Percentiles rank a stretch among this genome's conserved stretches.
phyloP scores from a whole-genome alignment of 257 asterid genomes.

The Eustoma russellianum region DNA sequence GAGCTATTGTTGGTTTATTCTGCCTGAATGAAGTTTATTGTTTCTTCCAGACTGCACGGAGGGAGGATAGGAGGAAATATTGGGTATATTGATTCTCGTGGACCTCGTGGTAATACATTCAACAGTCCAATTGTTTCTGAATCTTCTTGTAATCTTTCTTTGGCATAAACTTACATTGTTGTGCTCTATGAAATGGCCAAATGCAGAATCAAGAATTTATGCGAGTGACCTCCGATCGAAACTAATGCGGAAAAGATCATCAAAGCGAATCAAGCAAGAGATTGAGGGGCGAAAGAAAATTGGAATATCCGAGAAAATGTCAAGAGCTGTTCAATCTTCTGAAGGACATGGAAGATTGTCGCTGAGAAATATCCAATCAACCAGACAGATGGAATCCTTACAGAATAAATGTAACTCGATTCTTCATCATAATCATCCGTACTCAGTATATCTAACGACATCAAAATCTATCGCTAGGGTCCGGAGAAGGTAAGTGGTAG shows the following conservation, averaged over 20 bases:
- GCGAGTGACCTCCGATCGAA: conserved; percentile 51
- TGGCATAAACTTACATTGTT: neutral
- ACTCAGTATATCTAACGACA: too few relatives aligned
- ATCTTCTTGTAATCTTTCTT: neutral
- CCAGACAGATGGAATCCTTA: conserved; percentile 12
- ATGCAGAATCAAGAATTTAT: conserved; percentile 26
- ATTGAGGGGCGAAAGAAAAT: conserved; percentile 25
- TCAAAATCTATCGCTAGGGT: too few relatives aligned
- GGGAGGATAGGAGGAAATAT: conserved; percentile 20
- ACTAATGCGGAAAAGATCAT: conserved; percentile 40
- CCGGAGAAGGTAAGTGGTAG: too few relatives aligned
- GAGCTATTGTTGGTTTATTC: conserved; percentile 4
- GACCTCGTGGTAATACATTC: conserved; percentile 26
- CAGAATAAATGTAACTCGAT: conserved; percentile 33
- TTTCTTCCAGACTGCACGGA: conserved; percentile 27
- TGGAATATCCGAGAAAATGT: conserved; percentile 25
- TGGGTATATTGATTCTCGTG: conserved; percentile 20
- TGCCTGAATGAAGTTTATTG: conserved; percentile 5
- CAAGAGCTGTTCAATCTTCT: conserved; percentile 29
- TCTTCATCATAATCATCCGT: too few relatives aligned
- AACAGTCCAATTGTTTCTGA: conserved; percentile 3
- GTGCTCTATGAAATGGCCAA: conserved; percentile 9
- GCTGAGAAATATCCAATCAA: conserved; percentile 15
- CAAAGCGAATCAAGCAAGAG: conserved; percentile 28
- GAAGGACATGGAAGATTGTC: conserved; percentile 18